Evolutionary conservation across 331 rosid species (phyloP), one percentile per base, ranked within the genome.

Genomic region (Malus hybrid): DNA sequence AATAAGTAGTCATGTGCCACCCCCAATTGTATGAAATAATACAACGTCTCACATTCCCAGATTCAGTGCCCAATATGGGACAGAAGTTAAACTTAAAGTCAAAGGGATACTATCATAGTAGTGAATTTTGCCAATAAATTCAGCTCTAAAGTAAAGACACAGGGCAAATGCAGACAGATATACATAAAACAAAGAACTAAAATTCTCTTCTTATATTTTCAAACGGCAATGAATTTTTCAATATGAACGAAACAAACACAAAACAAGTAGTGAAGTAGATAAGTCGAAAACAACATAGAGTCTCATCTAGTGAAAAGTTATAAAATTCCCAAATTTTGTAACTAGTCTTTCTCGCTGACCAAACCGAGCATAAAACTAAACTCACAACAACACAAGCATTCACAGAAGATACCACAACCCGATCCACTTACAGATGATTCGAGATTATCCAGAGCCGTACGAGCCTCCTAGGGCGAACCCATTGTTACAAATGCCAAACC

Each of bases 401-500:
- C 22, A 13, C 39, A 77, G 66, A 75, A 7, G 75, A 46, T 59
- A 67, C 22, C 50, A 56, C 0, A n/a, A 29, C n/a, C 15, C 68
- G 19, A 57, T 12, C 65, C 81, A 88, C 97, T 90, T 89, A 95
- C 99, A 90, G 77, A 87, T 70, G 88, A 84, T 82, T 90, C 92
- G 52, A 92, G 96, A 79, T 81, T 83, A 10, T 77, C 83, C 79
- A 92, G 79, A 72, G 97, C 97, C 1, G 65, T 80, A 13, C 56
- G 84, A 74, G 97, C 97, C 68, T 92, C 97, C 86, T 94, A 93
- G 1, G 87, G 93, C 2, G 97, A 88, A 61, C 87, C 86, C 99
- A 94, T 92, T 68, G 92, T 87, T 42, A 94, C 96, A 80, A 94
- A 94, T 22, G 99, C 97, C 88, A 94, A 86, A 52, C 99, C 99